Evolutionary conservation across 345 rosid genomes (phyloP).

Genomic region (Populus pruinosa): DNA sequence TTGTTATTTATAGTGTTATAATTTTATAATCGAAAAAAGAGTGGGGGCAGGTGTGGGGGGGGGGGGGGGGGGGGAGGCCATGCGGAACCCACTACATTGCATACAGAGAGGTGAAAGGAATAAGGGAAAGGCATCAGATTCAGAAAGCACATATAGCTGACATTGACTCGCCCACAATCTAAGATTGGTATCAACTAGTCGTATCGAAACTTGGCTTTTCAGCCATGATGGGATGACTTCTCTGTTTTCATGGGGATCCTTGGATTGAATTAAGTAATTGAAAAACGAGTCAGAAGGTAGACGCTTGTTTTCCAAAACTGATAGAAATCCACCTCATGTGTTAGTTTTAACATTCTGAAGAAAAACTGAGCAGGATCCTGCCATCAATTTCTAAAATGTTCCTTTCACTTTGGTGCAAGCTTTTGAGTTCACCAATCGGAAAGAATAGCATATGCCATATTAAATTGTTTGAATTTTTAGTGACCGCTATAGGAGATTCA

Average conservation of each 20-base stretch:
- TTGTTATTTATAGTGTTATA: slow-evolving; percentile 23
- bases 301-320: neutral
- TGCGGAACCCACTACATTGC: slow-evolving; percentile 3
- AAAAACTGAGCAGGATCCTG: neutral
- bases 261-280: neutral
- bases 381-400: neutral
- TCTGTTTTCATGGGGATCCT: neutral
- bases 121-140: slow-evolving; percentile 51
- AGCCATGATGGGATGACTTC: neutral
- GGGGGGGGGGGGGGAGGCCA: neutral
- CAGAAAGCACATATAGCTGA: slow-evolving; percentile 27
- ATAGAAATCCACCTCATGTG: neutral
- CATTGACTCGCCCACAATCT: slow-evolving; percentile 20
- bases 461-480: neutral
- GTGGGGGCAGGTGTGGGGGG: neutral
- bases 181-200: slow-evolving; percentile 37
- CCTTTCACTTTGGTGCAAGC: neutral
- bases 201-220: neutral
- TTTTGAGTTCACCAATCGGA: neutral
- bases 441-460: neutral
- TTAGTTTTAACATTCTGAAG: neutral
- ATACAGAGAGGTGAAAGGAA: neutral
- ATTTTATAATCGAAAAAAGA: neutral
- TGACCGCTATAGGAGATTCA: neutral
- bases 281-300: neutral